Evolutionary conservation across 169 alveolate genomes (phyloP), one percentile per base, ranked within the genome.

Genomic region (Eimeria acervulina): DNA sequence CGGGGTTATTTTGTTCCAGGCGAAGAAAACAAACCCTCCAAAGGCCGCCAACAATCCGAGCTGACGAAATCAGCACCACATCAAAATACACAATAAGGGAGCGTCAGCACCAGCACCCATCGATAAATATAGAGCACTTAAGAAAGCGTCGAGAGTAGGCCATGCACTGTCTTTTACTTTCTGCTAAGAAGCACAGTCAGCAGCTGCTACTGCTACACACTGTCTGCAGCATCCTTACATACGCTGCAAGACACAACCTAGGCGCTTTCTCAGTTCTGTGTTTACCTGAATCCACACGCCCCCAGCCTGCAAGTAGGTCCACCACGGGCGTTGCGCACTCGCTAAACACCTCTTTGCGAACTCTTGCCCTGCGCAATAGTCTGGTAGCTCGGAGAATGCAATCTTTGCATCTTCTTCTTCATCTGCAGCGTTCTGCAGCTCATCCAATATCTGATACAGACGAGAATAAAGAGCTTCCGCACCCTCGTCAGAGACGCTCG

Each of bases 311-410:
- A 84, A 55, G 31, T n/a, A 51, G 31, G 55, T 4, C 76, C 70
- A 84, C 92, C 92, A 84, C 4, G 92, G 26, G 55, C 55, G 72
- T 31, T 84, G 92, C 17, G 10, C 92, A 84, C 92, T 84, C 23
- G 92, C 76, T 21, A 84, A 78, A 31, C 92, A 84, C 78, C 40
- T 28, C 76, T 38, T 84, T n/a, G 92, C 92, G 23, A 84, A 84
- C 19, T 84, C 76, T 55, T 84, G 70, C 13, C 92, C 92, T 21
- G 92, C n/a, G 76, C 92, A 84, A 52, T 84, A 84, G 33, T 84
- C 76, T 8, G 92, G 92, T 55, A 84, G 92, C 52, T 42, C 78
- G 26, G 92, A 84, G 33, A 84, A 84, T 12, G 92, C 40, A 42
- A 84, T 26, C 51, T 33, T 63, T 19, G 55, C 72, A 0, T 84